These are phyloP conservation scores for Rhynchospora pubera DNA, from an alignment of 176 grass and related monocot species.

Conservation along the genomic window DNA sequence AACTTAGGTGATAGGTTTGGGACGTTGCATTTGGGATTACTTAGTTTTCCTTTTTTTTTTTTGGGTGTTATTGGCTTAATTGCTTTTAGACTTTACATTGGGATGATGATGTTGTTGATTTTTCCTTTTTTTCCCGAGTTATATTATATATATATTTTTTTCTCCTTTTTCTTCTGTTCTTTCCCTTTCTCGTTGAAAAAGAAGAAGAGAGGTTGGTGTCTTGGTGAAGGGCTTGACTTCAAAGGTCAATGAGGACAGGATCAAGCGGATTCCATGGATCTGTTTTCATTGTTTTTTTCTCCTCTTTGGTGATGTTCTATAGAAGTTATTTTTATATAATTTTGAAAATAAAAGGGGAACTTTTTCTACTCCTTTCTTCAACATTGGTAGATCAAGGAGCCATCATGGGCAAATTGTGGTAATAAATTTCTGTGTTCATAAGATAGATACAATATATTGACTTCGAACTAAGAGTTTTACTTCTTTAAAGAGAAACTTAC, in stretches of 20 bases:
- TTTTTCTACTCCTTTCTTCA: background rate
- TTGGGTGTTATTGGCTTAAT: background rate
- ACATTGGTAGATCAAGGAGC: background rate
- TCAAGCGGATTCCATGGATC: background rate
- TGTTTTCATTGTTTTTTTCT: background rate
- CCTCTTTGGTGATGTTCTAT: background rate
- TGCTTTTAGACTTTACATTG: background rate
- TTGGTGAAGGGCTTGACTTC: background rate
- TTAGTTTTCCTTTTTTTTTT: conserved; percentile 8
- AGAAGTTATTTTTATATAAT: background rate
- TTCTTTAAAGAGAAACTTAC: background rate
- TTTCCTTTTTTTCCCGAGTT: background rate
- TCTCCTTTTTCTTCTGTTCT: background rate
- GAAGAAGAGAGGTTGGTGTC: background rate
- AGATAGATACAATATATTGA: background rate
- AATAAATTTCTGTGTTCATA: background rate
- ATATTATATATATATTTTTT: too few relatives aligned
- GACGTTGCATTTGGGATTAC: conserved; percentile 1
- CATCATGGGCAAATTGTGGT: conserved; percentile 2
- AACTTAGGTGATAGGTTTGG: background rate
- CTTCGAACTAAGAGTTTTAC: background rate
- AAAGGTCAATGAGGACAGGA: background rate
- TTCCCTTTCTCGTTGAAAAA: background rate
- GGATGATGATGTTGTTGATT: conserved; percentile 14
- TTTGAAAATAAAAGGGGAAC: background rate